phyloP scores from a whole-genome alignment of 176 grass and related monocot species.

The Pontederia crassipes region DNA sequence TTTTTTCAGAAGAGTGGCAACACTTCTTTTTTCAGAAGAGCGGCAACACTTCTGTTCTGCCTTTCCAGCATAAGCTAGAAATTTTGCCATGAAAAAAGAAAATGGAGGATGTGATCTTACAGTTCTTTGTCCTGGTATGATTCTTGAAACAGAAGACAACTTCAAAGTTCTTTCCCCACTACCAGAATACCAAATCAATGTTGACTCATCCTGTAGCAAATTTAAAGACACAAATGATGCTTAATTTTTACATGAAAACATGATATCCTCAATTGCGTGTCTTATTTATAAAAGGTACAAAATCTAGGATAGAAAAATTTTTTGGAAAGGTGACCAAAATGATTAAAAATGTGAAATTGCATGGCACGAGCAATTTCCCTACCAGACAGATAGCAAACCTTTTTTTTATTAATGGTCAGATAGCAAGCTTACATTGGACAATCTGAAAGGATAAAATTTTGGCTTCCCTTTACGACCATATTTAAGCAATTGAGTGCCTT shows the following conservation, averaged over 20 bases:
- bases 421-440: conserved; percentile 67
- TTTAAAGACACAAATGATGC: too few species aligned
- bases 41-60: too few species aligned
- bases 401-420: not conserved
- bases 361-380: not conserved
- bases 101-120: conserved; percentile 26
- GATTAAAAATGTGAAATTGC: not conserved
- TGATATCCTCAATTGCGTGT: too few species aligned
- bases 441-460: conserved; percentile 76
- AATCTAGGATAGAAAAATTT: too few species aligned
- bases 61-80: not conserved
- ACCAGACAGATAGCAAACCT: not conserved
- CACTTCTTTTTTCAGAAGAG: too few species aligned
- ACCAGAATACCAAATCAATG: conserved; percentile 84
- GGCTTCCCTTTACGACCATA: conserved; percentile 92
- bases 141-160: conserved; percentile 72
- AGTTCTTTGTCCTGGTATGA: conserved; percentile 85
- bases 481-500: conserved; percentile 88
- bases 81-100: not conserved
- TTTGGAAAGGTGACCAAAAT: too few species aligned
- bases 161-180: conserved; percentile 75
- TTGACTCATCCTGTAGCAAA: conserved; percentile 56
- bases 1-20: too few species aligned
- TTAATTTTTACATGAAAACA: too few species aligned
- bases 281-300: too few species aligned